Percentiles rank a stretch among this genome's conserved stretches.
phyloP scores from a whole-genome alignment of 2,329 filamentous ascomycete species.

The Aquanectria penicillioides region DNA sequence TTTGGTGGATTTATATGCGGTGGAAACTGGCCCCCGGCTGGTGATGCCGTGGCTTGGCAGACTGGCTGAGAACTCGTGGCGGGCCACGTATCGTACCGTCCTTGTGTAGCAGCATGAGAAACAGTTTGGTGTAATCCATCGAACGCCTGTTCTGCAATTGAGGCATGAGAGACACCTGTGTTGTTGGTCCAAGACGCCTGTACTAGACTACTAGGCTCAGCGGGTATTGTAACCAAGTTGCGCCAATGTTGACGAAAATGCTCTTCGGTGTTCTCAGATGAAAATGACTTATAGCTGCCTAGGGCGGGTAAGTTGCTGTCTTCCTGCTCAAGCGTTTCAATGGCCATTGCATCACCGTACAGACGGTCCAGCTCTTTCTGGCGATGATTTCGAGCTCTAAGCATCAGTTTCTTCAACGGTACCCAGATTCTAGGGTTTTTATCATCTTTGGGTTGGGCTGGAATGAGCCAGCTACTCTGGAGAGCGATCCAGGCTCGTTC shows the following conservation, averaged over 20 bases:
- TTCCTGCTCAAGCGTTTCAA: constrained; percentile 40
- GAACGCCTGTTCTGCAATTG: not conserved
- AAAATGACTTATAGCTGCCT: constrained; percentile 41
- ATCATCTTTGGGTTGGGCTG: constrained; percentile 33
- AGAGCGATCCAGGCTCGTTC: constrained; percentile 60
- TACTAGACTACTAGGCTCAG: fast-evolving
- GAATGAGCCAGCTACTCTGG: constrained; percentile 54
- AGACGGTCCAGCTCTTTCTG: constrained; percentile 48
- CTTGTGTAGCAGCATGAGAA: too few species aligned
- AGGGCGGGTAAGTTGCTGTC: constrained; percentile 43
- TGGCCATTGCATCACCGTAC: constrained; percentile 37
- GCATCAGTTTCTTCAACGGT: constrained; percentile 52
- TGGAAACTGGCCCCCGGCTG: not conserved
- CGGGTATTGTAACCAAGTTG: constrained; percentile 6
- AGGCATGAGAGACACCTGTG: fast-evolving
- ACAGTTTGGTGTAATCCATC: too few species aligned
- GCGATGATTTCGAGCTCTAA: constrained; percentile 50
- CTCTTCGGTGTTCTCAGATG: not conserved
- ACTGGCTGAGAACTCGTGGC: not conserved
- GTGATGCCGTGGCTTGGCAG: not conserved
- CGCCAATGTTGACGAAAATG: constrained; percentile 30
- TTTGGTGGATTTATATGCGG: not conserved
- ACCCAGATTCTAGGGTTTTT: constrained; percentile 51
- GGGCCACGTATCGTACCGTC: constrained; percentile 7
- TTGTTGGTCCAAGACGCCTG: not conserved